Conservation (phyloP, 257 asterid species). For the Solanum bukasovii region DNA sequence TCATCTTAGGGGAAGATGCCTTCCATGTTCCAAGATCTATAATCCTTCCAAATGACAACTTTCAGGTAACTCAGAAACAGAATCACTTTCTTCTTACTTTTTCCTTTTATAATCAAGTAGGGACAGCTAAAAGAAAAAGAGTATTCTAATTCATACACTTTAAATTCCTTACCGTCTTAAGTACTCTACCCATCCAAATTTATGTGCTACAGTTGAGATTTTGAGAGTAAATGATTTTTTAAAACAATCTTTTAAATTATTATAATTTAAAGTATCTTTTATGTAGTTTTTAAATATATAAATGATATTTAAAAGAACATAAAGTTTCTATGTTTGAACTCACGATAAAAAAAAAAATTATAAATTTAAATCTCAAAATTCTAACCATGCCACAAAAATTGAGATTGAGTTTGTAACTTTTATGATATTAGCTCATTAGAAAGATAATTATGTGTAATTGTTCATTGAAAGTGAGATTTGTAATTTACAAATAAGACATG, state of each 20-base stretch:
- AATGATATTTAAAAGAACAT: not conserved
- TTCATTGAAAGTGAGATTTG: not conserved
- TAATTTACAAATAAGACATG: not conserved
- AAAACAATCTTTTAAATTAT: not conserved
- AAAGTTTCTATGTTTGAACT: not conserved
- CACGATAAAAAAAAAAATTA: not conserved
- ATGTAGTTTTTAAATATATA: not conserved
- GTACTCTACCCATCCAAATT: not conserved
- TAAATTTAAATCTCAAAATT: not conserved
- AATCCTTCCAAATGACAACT: conserved; percentile 54
- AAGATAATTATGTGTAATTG: not conserved
- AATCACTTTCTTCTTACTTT: not conserved
- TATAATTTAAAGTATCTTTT: not conserved
- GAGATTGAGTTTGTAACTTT: not conserved
- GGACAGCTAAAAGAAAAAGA: not conserved
- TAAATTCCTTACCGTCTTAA: not conserved
- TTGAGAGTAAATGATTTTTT: not conserved
- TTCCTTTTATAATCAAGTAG: not conserved
- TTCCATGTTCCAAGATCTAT: conserved; percentile 50
- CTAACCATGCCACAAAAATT: not conserved
- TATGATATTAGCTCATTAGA: not conserved
- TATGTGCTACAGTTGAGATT: not conserved
- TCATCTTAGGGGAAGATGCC: conserved; percentile 62
- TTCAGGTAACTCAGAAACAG: conserved; percentile 38
- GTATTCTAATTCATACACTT: not conserved